Evolutionary conservation across 2,329 filamentous ascomycete genomes (phyloP).

Genomic region (Rhexocercosporidium sp.): DNA sequence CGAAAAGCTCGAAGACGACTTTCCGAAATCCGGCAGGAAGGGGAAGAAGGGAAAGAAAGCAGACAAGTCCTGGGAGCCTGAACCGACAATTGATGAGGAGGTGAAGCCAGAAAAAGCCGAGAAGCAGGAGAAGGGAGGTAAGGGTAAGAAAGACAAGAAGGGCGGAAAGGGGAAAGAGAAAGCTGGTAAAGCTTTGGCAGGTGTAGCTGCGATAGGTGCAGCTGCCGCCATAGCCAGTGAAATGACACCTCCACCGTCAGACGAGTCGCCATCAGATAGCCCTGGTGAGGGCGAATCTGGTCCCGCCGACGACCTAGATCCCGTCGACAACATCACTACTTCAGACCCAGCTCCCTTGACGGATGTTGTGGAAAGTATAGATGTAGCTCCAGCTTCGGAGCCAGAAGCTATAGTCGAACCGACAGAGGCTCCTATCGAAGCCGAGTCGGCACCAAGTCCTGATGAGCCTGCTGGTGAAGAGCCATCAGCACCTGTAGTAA

Average conservation of each 20-base stretch:
- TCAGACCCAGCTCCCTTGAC: constrained; percentile 9
- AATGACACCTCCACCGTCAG: constrained; percentile 16
- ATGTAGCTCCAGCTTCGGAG: not conserved
- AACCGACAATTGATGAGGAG: constrained; percentile 1
- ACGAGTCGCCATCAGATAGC: constrained; percentile 15
- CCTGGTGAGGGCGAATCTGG: constrained; percentile 14
- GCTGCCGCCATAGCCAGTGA: constrained; percentile 13
- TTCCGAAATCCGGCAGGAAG: constrained; percentile 16
- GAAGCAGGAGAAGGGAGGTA: constrained; percentile 18
- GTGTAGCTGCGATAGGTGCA: constrained; percentile 17
- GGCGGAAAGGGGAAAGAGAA: constrained; percentile 19
- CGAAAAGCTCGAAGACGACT: constrained; percentile 8
- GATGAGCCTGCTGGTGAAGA: constrained; percentile 11
- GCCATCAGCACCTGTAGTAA: constrained; percentile 7
- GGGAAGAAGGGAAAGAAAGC: constrained; percentile 23
- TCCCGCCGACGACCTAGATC: not conserved
- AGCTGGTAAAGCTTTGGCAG: constrained; percentile 19
- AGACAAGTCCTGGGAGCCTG: constrained; percentile 3
- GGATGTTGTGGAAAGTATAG: not conserved
- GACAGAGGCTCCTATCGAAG: constrained; percentile 1
- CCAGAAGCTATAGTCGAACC: constrained; percentile 1
- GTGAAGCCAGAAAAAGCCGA: constrained; percentile 2
- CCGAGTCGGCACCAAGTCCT: not conserved
- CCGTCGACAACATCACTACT: no score
- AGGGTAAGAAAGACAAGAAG: constrained; percentile 25